Base-by-base conservation (phyloP, 208 protist genomes). In the Novymonas esmeraldas region DNA sequence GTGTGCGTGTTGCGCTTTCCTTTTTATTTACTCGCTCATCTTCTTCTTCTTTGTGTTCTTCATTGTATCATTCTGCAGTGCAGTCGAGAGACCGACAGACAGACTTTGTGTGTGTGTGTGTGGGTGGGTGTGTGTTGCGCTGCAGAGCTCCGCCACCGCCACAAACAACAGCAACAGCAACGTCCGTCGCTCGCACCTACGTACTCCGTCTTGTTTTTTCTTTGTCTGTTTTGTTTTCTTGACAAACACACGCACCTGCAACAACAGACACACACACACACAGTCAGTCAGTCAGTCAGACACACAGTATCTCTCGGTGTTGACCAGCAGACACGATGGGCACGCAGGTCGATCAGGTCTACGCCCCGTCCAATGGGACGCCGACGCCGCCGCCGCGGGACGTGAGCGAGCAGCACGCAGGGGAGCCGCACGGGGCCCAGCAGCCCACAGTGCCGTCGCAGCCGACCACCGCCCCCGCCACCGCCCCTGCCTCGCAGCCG, bases 401-500 rank as follows among this genome's bases (percentile, higher is more conserved):
- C 0, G 4, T n/a, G 6, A 46, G 42, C 42, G 42, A 46, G 42
- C 42, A 38, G 41, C 44, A 38, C 61, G 38, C 49, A 66, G 31
- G 18, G 24, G 45, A 7, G 42, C n/a, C 26, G 0, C 59, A 61
- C 39, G 46, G 10, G 34, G 29, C 58, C 31, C 49, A 45, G 28
- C 55, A 52, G 49, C 41, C 64, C 20, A 31, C 50, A 61, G n/a
- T n/a, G n/a, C 49, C 59, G 29, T 36, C 50, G 24, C 54, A 66
- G 39, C 3, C 34, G 44, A 41, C 31, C 36, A 26, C 10, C 46
- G 34, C 41, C 16, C 20, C 36, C 16, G 18, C 50, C 33, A 10
- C 44, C 0, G 46, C 46, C n/a, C 0, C 9, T 9, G 46, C 9
- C 11, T 7, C 22, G 46, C 26, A 10, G 29, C 29, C 29, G 29